A percentile compares a stretch with the other conserved stretches of the same genome.
These are phyloP conservation scores for Asparagopsis taxiformis DNA, from an alignment of 31 red algal species.

Conservation along the genomic window DNA sequence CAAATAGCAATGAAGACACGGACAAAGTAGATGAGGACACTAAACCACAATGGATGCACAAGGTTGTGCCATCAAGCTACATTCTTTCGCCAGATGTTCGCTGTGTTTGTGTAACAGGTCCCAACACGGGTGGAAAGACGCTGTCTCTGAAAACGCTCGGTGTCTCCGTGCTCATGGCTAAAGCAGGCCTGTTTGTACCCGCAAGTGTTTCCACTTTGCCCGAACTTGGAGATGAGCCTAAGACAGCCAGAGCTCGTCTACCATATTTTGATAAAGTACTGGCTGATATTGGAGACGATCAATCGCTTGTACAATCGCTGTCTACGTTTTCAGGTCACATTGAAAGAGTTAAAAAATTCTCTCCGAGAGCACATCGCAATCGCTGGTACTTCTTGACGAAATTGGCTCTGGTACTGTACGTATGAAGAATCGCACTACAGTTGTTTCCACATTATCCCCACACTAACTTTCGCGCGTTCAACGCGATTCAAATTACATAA, in stretches of 20 bases:
- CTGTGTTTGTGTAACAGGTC: slow-evolving; percentile 84
- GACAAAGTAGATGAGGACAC: not conserved
- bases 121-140: slow-evolving; percentile 96
- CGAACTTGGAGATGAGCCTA: not conserved
- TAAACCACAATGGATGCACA: slow-evolving; percentile 22
- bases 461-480: too few species aligned
- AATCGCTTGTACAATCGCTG: slow-evolving; percentile 81
- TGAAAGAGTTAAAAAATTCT: slow-evolving; percentile 75
- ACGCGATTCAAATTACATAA: too few species aligned
- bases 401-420: slow-evolving; percentile 88
- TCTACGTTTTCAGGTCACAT: slow-evolving; percentile 93
- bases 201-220: not conserved
- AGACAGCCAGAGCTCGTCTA: slow-evolving; percentile 5
- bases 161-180: slow-evolving; percentile 77
- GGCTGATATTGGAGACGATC: slow-evolving; percentile 95
- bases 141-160: slow-evolving; percentile 89
- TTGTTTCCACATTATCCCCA: too few species aligned
- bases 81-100: slow-evolving; percentile 22
- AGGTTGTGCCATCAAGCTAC: slow-evolving; percentile 79
- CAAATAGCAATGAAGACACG: not conserved
- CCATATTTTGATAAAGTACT: slow-evolving; percentile 91
- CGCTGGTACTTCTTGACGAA: slow-evolving; percentile 90
- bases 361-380: slow-evolving; percentile 22
- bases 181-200: slow-evolving; percentile 71
- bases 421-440: too few species aligned